Conservation (phyloP, 768 basidiomycete genomes). For the Panus rudis region DNA sequence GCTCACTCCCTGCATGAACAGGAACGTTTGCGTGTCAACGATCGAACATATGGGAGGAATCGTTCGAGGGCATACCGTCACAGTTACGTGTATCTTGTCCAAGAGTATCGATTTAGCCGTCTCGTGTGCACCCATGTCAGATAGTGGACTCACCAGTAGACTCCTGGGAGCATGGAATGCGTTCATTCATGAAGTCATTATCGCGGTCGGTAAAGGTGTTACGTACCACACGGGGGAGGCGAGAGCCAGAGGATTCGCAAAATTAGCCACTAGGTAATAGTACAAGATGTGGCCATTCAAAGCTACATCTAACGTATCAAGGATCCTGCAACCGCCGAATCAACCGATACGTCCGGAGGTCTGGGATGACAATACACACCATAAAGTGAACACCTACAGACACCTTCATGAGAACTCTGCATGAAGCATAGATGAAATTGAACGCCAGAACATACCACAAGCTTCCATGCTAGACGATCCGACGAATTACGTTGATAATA, state of each 20-base stretch:
- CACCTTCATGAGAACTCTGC: background rate
- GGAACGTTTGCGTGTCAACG: background rate
- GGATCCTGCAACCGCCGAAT: slow-evolving; percentile 25
- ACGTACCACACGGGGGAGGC: slow-evolving; percentile 42
- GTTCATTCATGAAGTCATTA: too few species aligned
- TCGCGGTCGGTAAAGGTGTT: too few species aligned
- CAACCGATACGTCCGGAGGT: background rate
- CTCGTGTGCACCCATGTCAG: background rate
- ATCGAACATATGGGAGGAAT: background rate
- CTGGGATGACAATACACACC: background rate
- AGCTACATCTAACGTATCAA: slow-evolving; percentile 51
- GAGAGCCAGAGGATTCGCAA: slow-evolving; percentile 39
- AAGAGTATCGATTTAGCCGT: background rate
- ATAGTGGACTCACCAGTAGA: slow-evolving; percentile 35
- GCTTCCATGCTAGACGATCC: background rate
- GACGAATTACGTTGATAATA: background rate
- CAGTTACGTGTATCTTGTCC: background rate
- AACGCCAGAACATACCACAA: too few species aligned
- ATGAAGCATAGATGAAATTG: background rate
- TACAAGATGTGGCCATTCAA: slow-evolving; percentile 52
- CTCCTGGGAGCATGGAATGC: slow-evolving; percentile 31
- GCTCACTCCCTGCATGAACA: background rate
- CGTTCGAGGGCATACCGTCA: background rate
- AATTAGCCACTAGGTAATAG: slow-evolving; percentile 51
- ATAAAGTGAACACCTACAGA: slow-evolving; percentile 3